Conservation (phyloP, 1,139 yeast genomes). For the Meyerozyma smithsonii region DNA sequence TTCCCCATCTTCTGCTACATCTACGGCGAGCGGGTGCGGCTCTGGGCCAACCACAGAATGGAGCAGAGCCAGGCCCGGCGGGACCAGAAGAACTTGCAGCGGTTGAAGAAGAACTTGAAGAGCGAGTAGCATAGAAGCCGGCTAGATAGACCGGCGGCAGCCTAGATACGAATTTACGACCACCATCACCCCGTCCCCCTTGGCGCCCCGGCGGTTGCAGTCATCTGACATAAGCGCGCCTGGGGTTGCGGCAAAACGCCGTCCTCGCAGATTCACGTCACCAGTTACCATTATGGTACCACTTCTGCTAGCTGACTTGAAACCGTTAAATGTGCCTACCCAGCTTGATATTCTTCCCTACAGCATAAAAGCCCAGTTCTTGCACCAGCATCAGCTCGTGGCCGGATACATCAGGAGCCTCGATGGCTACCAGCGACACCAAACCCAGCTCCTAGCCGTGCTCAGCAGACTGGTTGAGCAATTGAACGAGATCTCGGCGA, state of each 20-base stretch:
- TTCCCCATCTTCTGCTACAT: conserved; percentile 40
- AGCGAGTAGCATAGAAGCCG: too few relatives aligned
- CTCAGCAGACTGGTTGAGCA: conserved; percentile 19
- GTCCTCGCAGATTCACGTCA: not conserved
- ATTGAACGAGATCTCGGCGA: conserved; percentile 19
- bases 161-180: too few relatives aligned
- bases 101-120: conserved; percentile 17
- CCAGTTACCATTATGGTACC: conserved; percentile 1
- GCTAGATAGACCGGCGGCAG: too few relatives aligned
- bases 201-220: too few relatives aligned
- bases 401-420: conserved; percentile 28
- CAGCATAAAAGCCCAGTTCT: conserved; percentile 22
- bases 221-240: not conserved
- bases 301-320: conserved; percentile 7
- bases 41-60: conserved; percentile 31
- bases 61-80: conserved; percentile 28
- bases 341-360: conserved; percentile 27
- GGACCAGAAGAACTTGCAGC: conserved; percentile 30
- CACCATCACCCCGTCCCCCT: too few relatives aligned
- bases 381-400: conserved; percentile 24
- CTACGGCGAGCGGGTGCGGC: conserved; percentile 36
- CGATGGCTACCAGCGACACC: conserved; percentile 18
- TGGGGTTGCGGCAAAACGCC: not conserved
- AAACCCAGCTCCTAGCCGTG: conserved; percentile 13
- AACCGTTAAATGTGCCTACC: conserved; percentile 28